Conservation (phyloP, 2,329 filamentous ascomycete species). For the Trichoderma semiorbis region DNA sequence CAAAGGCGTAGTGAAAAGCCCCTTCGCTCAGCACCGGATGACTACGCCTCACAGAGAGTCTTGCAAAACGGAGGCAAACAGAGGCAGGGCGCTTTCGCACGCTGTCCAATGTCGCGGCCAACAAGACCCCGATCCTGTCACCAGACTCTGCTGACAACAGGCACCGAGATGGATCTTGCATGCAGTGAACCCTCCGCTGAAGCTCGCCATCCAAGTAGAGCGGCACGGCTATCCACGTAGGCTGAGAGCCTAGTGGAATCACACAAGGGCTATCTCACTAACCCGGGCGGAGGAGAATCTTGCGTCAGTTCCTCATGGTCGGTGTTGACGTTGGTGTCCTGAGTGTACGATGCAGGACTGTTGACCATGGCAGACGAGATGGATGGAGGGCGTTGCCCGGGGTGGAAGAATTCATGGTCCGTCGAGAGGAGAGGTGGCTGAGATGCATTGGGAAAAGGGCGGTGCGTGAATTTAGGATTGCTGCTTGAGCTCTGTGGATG, state of each 20-base stretch:
- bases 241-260: background rate
- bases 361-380: background rate
- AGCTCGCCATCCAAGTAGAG: background rate
- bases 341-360: background rate
- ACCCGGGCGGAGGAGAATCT: background rate
- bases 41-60: background rate
- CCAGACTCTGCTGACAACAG: background rate
- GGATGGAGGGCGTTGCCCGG: background rate
- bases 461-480: background rate
- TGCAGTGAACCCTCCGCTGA: background rate
- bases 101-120: background rate
- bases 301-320: background rate
- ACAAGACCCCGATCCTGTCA: background rate
- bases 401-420: background rate
- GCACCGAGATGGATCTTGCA: background rate
- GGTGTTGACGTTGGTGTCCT: background rate
- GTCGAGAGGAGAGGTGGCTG: background rate
- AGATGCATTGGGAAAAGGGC: background rate
- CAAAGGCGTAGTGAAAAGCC: background rate
- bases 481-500: background rate
- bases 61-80: background rate
- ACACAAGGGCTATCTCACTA: background rate
- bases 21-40: background rate
- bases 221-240: constrained; percentile 3
- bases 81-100: background rate